phyloP scores from a whole-genome alignment of 257 asterid genomes.

The Rhazya stricta region DNA sequence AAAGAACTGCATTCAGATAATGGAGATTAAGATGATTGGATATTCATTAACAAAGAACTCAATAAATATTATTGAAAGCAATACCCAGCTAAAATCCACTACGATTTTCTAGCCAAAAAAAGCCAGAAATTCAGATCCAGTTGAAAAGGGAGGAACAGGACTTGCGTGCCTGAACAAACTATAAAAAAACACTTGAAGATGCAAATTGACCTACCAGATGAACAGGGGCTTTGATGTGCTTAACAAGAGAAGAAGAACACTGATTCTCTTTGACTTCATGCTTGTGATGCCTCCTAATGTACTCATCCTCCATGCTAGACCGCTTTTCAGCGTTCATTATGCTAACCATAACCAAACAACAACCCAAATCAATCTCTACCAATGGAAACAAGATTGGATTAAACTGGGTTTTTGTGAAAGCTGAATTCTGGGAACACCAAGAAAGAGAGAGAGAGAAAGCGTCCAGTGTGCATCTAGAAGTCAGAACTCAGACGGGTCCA shows the following conservation, averaged over 20 bases:
- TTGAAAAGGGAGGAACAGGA: neutral
- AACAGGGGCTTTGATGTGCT: constrained; percentile 81
- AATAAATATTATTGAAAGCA: neutral
- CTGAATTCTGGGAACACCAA: neutral
- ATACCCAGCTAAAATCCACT: neutral
- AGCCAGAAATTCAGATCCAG: constrained; percentile 7
- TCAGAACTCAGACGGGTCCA: constrained; percentile 9
- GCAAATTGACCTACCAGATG: constrained; percentile 51
- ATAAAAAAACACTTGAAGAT: neutral
- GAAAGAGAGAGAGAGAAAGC: neutral
- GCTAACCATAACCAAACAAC: constrained; percentile 18
- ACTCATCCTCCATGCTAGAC: constrained; percentile 51
- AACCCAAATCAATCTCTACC: neutral
- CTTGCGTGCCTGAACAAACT: neutral
- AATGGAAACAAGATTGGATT: neutral
- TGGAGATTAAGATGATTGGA: neutral
- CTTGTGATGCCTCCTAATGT: constrained; percentile 66
- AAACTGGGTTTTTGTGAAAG: neutral
- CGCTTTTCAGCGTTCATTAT: constrained; percentile 33
- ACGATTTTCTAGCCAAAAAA: neutral
- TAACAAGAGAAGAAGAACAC: constrained; percentile 72
- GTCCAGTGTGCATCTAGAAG: neutral
- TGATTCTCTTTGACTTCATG: constrained; percentile 64
- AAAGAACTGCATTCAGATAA: neutral
- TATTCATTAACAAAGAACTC: neutral